phyloP scores from a whole-genome alignment of 108 stramenopile genomes.

The Nitzschia inconspicua region DNA sequence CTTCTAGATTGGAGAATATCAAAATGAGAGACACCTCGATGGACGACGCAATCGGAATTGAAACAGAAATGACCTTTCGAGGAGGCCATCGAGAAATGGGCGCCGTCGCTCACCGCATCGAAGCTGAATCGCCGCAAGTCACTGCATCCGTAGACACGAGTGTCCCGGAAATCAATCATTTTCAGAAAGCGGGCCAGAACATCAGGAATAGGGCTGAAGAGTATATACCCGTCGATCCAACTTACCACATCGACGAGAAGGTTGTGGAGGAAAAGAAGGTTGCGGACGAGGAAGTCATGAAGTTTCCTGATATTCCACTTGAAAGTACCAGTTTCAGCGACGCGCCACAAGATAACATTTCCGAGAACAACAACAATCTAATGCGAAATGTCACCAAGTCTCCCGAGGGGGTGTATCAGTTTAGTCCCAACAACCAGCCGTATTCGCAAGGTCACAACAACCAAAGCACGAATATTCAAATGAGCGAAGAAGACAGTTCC shows the following conservation, averaged over 20 bases:
- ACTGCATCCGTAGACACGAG: background rate
- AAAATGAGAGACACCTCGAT: constrained; percentile 24
- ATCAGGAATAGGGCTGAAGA: background rate
- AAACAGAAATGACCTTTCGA: constrained; percentile 10
- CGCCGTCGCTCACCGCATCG: background rate
- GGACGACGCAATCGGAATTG: constrained; percentile 24
- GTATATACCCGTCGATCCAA: background rate
- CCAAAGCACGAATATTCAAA: background rate
- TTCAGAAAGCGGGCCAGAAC: background rate
- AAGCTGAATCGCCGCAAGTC: background rate
- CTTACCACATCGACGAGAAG: background rate
- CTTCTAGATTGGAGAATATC: background rate
- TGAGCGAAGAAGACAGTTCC: constrained; percentile 1
- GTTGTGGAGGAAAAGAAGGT: background rate
- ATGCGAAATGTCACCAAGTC: background rate
- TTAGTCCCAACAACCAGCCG: background rate
- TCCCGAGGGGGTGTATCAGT: background rate
- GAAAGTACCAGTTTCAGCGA: too few relatives aligned
- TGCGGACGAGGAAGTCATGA: background rate
- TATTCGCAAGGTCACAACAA: too few relatives aligned
- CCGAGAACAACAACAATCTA: background rate
- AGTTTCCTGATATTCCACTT: background rate
- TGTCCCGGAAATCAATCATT: background rate
- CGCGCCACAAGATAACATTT: background rate
- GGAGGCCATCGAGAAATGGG: background rate